These are phyloP conservation scores for Elymus sibiricus DNA, from an alignment of 176 grass and related monocot species.

Conservation along the genomic window DNA sequence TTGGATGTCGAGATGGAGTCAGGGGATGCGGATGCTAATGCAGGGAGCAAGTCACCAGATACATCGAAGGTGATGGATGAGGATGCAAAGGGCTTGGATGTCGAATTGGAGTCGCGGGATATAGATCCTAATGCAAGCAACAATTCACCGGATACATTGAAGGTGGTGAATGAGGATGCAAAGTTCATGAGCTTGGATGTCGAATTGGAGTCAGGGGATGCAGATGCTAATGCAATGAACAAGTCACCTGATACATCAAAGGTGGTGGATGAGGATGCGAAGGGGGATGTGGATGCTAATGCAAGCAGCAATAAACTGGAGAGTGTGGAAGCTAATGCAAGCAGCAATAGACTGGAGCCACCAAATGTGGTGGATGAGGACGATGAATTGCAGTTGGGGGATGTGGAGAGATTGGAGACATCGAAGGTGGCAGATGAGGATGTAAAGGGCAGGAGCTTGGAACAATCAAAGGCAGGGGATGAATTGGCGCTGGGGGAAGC, in stretches of 20 bases:
- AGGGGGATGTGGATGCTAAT: background rate
- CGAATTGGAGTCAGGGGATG: too few species aligned
- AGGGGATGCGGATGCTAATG: background rate
- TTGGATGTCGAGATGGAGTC: background rate
- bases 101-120: background rate
- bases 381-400: too few species aligned
- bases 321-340: background rate
- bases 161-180: background rate
- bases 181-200: background rate
- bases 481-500: constrained; percentile 16
- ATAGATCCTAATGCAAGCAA: background rate
- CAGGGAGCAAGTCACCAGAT: background rate
- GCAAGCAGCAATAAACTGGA: too few species aligned
- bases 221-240: constrained; percentile 11
- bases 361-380: too few species aligned
- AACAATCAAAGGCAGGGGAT: background rate
- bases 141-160: background rate
- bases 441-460: background rate
- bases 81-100: background rate
- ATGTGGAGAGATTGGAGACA: background rate
- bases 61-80: background rate
- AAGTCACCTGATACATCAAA: background rate
- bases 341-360: too few species aligned
- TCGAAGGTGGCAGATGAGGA: background rate
- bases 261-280: background rate